These are phyloP conservation scores for Lactarius hengduanensis DNA, from an alignment of 768 basidiomycete genomes.

Conservation along the genomic window DNA sequence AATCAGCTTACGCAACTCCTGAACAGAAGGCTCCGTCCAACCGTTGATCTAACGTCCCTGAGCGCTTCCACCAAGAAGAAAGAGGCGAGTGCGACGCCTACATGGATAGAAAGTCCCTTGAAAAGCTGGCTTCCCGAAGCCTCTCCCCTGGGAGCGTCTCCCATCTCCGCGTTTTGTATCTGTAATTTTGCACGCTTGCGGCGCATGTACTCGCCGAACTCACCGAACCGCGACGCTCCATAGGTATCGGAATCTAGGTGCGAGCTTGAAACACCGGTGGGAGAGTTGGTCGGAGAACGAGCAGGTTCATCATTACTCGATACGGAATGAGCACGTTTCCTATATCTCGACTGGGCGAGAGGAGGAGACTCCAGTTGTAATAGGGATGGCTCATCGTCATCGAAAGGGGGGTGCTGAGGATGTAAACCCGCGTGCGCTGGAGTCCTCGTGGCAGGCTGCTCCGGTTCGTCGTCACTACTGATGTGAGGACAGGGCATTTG, in stretches of 20 bases:
- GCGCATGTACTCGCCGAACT: conserved; percentile 84
- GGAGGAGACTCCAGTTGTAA: conserved; percentile 12
- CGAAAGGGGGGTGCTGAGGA: neutral
- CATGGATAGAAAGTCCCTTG: conserved; percentile 75
- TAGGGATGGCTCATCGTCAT: conserved; percentile 9
- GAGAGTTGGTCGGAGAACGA: conserved; percentile 4
- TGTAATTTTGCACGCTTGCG: conserved; percentile 90
- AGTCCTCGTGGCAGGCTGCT: neutral
- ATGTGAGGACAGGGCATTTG: conserved; percentile 41
- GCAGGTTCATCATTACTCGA: conserved; percentile 16
- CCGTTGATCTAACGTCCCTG: conserved; percentile 71
- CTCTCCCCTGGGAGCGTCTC: conserved; percentile 29
- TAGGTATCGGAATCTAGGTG: conserved; percentile 47
- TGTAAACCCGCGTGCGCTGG: neutral
- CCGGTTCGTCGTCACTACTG: conserved; percentile 38
- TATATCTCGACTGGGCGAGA: conserved; percentile 19
- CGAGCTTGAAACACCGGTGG: neutral
- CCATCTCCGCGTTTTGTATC: conserved; percentile 61
- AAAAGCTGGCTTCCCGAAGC: conserved; percentile 55
- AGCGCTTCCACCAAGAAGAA: conserved; percentile 13
- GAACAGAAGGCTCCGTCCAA: conserved; percentile 81
- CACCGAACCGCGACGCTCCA: conserved; percentile 77
- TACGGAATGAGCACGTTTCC: conserved; percentile 22
- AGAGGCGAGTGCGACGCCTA: conserved; percentile 43
- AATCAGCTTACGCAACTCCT: conserved; percentile 78